Evolutionary conservation across 495 filamentous ascomycete genomes (phyloP), one percentile per base, ranked within the genome.

Genomic region (Beverwykella pulmonaria): DNA sequence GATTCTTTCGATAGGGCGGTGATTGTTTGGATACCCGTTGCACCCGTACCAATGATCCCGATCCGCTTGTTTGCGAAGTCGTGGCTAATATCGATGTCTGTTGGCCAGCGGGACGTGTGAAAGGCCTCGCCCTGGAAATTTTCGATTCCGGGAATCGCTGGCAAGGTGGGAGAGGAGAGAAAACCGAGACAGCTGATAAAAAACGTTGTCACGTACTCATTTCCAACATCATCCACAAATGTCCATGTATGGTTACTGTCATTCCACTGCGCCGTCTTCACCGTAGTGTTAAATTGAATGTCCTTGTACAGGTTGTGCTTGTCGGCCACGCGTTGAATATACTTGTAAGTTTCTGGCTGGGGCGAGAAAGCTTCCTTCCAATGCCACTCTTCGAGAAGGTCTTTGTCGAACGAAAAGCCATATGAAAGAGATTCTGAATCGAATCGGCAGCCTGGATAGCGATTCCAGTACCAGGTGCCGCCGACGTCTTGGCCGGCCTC

Each of bases 401-500:
- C 68, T 15, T 34, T 52, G 56, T 73, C 71, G 62, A 61, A 73
- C n/a, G 68, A 70, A 61, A 59, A 74, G 14, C 63, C 56, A 49
- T 74, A 74, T 23, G 61, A 30, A 46, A 39, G 61, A 50, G 55
- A 61, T 48, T 63, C 65, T 8, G 70, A 67, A 25, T 62, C 59
- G 22, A 36, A n/a, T 34, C 46, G 19, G 25, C 12, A 15, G 7
- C 64, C 64, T 3, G 64, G 64, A 34, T 67, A 67, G 17, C 58
- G 56, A 26, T 61, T 61, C 56, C 56, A 62, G 39, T 62, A 49
- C 64, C 64, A 67, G 5, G 58, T 62, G 7, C 64, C 64, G 3
- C 64, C 64, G 17, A 67, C 47, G 29, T 53, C 36, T 6, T 10
- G 1, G n/a, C 32, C 57, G 6, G 58, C 48, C 19, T 67, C 64